phyloP scores from a whole-genome alignment of 2,329 filamentous ascomycete genomes.

The Didymella keratinophila region DNA sequence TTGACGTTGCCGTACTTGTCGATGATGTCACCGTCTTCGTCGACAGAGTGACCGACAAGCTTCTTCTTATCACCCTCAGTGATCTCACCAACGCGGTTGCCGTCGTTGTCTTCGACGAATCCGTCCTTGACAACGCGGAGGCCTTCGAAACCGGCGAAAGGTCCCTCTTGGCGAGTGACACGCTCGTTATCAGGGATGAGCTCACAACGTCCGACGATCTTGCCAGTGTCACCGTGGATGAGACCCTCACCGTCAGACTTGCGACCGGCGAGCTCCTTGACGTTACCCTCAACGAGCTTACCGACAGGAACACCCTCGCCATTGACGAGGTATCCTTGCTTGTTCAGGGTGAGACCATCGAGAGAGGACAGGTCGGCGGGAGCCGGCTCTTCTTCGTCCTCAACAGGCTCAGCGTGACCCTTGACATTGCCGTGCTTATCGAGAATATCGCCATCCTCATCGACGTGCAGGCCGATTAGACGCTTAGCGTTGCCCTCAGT shows the following conservation, averaged over 20 bases:
- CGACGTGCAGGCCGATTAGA: constrained; percentile 65
- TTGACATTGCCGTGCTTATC: constrained; percentile 69
- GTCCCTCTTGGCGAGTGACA: constrained; percentile 66
- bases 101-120: constrained; percentile 79
- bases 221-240: constrained; percentile 64
- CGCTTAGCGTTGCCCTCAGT: constrained; percentile 67
- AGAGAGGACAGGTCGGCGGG: constrained; percentile 61
- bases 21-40: constrained; percentile 82
- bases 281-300: constrained; percentile 64
- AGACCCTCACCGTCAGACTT: constrained; percentile 64
- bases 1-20: constrained; percentile 75
- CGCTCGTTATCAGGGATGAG: constrained; percentile 65
- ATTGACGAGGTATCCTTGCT: constrained; percentile 65
- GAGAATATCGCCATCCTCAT: constrained; percentile 69
- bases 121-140: constrained; percentile 74
- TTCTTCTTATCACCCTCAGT: constrained; percentile 74
- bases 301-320: constrained; percentile 63
- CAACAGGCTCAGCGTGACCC: constrained; percentile 65
- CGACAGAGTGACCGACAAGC: constrained; percentile 76
- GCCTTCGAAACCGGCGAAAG: constrained; percentile 71
- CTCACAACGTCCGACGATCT: constrained; percentile 65
- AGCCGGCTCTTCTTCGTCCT: constrained; percentile 54
- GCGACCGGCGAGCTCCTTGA: constrained; percentile 63
- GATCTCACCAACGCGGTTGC: constrained; percentile 76
- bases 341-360: constrained; percentile 64